phyloP scores from a whole-genome alignment of 495 filamentous ascomycete species.

The Xylaria bambusicola region DNA sequence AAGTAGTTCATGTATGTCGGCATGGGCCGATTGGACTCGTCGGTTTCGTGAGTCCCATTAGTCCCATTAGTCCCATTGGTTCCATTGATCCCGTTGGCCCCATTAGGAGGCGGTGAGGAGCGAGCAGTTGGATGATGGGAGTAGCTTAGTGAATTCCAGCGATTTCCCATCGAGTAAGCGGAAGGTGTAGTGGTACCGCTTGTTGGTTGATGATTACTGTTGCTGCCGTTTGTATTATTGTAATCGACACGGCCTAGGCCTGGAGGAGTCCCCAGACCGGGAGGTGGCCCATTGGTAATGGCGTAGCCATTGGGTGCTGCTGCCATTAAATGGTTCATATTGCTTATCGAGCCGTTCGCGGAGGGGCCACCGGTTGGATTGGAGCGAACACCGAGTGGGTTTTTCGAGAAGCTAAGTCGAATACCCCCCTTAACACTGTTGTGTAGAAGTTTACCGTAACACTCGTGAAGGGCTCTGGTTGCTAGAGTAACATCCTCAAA shows the following conservation, averaged over 20 bases:
- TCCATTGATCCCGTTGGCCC: conserved; percentile 22
- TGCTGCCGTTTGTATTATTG: conserved; percentile 5
- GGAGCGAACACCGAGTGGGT: conserved; percentile 89
- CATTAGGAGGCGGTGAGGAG: conserved; percentile 24
- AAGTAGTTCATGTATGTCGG: conserved; percentile 24
- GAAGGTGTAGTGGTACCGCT: conserved; percentile 10
- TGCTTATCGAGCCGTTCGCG: conserved; percentile 46
- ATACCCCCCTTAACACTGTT: conserved; percentile 97
- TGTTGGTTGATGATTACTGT: neutral
- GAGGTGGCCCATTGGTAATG: conserved; percentile 74
- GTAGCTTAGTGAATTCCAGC: too few species aligned
- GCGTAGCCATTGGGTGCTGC: conserved; percentile 55
- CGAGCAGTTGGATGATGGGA: conserved; percentile 25
- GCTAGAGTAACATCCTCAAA: conserved; percentile 95
- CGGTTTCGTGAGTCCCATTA: too few species aligned
- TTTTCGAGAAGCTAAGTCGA: conserved; percentile 97
- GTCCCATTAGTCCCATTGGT: too few species aligned
- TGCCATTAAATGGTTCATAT: conserved; percentile 57
- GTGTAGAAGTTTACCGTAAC: conserved; percentile 85
- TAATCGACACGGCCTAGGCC: conserved; percentile 48
- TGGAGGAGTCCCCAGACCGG: conserved; percentile 69
- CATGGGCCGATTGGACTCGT: neutral
- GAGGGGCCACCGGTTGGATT: conserved; percentile 56
- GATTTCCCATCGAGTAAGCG: too few species aligned
- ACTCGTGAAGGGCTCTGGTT: conserved; percentile 87